Conservation (phyloP, 2,329 filamentous ascomycete genomes). For the Fusarium irregulare region DNA sequence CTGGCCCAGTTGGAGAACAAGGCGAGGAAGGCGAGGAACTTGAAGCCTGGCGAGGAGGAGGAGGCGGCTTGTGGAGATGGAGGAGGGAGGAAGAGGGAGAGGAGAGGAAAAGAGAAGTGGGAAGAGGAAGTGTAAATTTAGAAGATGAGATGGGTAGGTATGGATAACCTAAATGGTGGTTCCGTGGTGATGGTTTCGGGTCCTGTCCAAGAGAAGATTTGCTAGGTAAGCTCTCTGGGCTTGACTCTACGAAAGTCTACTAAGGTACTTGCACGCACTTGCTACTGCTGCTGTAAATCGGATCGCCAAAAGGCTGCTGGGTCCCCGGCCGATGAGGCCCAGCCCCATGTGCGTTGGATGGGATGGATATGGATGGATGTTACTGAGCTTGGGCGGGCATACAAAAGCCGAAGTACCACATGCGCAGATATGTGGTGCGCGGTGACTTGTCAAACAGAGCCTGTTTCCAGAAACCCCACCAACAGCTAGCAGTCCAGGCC, state of each 20-base stretch:
- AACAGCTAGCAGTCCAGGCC: conserved; percentile 20
- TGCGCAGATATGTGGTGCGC: conserved; percentile 28
- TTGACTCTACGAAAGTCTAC: background rate
- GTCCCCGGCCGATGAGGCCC: conserved; percentile 42
- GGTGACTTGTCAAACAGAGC: conserved; percentile 37
- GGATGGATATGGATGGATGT: conserved; percentile 26
- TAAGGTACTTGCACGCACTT: background rate
- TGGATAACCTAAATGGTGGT: conserved; percentile 27
- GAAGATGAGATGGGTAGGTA: conserved; percentile 20
- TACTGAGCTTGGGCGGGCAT: conserved; percentile 31
- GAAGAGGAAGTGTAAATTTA: conserved; percentile 15
- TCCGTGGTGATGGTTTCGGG: conserved; percentile 47
- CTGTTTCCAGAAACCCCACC: conserved; percentile 22
- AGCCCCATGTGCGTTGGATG: conserved; percentile 30
- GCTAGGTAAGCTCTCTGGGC: conserved; percentile 33
- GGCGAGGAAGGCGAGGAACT: conserved; percentile 34
- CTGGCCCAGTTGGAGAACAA: conserved; percentile 17
- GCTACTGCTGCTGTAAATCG: conserved; percentile 28
- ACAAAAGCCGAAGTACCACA: conserved; percentile 36
- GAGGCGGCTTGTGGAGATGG: conserved; percentile 33
- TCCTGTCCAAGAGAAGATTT: conserved; percentile 48
- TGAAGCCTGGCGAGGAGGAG: conserved; percentile 35
- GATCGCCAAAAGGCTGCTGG: conserved; percentile 46
- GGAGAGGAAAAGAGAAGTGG: conserved; percentile 16
- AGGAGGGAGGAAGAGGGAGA: conserved; percentile 27